phyloP scores from a whole-genome alignment of 176 grass and related monocot genomes.

The Zea mays region DNA sequence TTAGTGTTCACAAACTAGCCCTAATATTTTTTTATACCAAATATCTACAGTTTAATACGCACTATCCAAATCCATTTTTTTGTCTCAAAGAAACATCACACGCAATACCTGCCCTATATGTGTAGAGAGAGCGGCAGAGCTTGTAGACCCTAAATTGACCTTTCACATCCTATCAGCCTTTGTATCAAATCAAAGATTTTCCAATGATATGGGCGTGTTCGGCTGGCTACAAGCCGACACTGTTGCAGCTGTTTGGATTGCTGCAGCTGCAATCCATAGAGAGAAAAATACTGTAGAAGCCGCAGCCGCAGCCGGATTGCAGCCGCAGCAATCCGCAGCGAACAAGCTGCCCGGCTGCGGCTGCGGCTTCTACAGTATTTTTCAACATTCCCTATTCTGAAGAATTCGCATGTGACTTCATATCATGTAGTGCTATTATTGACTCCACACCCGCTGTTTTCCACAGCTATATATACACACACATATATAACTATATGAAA shows the following conservation, averaged over 20 bases:
- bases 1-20: too few species aligned
- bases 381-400: conserved; percentile 39
- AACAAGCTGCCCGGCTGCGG: too few species aligned
- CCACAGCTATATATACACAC: background rate
- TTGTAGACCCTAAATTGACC: conserved; percentile 39
- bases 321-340: too few species aligned
- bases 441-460: conserved; percentile 7
- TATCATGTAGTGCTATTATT: conserved; percentile 16
- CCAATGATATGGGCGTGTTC: background rate
- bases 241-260: too few species aligned
- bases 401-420: conserved; percentile 25
- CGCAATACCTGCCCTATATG: conserved; percentile 11
- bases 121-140: background rate
- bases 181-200: conserved; percentile 46
- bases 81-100: background rate
- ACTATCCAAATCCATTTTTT: background rate
- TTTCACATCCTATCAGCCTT: conserved; percentile 18
- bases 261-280: too few species aligned
- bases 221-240: too few species aligned
- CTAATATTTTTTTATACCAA: too few species aligned
- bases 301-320: too few species aligned
- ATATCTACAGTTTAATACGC: background rate
- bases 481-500: background rate
- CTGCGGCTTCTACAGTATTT: too few species aligned
- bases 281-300: too few species aligned